Evolutionary conservation across 805 yeast genomes (phyloP).

Genomic region (Ogataea pini): DNA sequence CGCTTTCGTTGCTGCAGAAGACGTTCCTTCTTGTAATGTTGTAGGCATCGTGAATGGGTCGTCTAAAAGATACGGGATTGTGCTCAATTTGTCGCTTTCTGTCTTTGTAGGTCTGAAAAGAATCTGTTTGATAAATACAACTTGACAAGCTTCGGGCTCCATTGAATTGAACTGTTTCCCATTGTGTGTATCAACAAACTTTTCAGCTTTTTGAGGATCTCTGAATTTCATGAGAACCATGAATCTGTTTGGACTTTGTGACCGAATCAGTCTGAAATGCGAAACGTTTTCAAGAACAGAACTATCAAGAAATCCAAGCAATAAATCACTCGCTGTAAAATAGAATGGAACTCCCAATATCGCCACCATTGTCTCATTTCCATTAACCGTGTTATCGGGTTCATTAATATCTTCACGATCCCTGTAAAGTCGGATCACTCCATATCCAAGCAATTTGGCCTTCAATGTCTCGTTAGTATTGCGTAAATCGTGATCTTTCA

Average conservation of each 20-base stretch:
- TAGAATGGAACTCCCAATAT: slow-evolving; percentile 87
- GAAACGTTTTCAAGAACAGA: slow-evolving; percentile 53
- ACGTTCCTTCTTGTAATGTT: background rate
- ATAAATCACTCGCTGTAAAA: slow-evolving; percentile 78
- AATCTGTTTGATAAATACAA: slow-evolving; percentile 65
- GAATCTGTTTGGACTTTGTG: slow-evolving; percentile 66
- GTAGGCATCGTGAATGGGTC: slow-evolving; percentile 64
- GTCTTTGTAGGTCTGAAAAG: slow-evolving; percentile 40
- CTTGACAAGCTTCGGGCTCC: slow-evolving; percentile 88
- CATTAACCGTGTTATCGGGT: slow-evolving; percentile 27
- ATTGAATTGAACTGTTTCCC: slow-evolving; percentile 79
- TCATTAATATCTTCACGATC: slow-evolving; percentile 42
- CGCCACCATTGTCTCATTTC: slow-evolving; percentile 69
- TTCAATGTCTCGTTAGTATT: slow-evolving; percentile 44
- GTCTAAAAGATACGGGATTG: slow-evolving; percentile 65
- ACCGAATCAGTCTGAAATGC: slow-evolving; percentile 71
- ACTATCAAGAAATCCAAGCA: slow-evolving; percentile 74
- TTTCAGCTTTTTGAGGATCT: slow-evolving; percentile 53
- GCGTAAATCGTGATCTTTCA: slow-evolving; percentile 19
- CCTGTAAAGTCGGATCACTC: slow-evolving; percentile 67
- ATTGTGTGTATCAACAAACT: slow-evolving; percentile 64
- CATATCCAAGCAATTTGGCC: slow-evolving; percentile 70
- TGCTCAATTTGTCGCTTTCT: slow-evolving; percentile 22
- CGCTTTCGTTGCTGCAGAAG: background rate
- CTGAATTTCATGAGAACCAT: slow-evolving; percentile 78